These are phyloP conservation scores for Cairneyella variabilis DNA, from an alignment of 495 filamentous ascomycete species.

Conservation along the genomic window DNA sequence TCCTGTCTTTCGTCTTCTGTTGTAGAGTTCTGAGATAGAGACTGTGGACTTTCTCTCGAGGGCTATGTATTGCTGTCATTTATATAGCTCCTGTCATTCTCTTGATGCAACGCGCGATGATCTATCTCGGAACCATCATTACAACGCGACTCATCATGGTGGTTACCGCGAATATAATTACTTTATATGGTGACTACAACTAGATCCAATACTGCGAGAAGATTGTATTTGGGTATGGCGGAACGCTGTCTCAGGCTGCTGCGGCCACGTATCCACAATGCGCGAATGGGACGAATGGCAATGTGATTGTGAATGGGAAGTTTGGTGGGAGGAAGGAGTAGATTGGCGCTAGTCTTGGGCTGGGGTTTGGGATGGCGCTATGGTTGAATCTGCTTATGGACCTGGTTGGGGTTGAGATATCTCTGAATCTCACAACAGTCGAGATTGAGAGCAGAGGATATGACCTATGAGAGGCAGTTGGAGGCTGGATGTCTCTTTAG, in stretches of 20 bases:
- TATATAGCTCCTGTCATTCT: no score
- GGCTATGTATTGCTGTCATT: no score
- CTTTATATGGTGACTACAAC: slow-evolving; percentile 31
- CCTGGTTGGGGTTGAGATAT: slow-evolving; percentile 44
- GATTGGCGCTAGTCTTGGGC: slow-evolving; percentile 33
- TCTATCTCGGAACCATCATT: slow-evolving; percentile 43
- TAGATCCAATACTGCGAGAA: slow-evolving; percentile 37
- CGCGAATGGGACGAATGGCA: slow-evolving; percentile 23
- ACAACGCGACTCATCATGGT: slow-evolving; percentile 41
- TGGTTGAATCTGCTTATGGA: slow-evolving; percentile 45
- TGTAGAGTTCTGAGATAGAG: no score
- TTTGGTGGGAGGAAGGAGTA: slow-evolving; percentile 26
- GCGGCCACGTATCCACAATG: slow-evolving; percentile 38
- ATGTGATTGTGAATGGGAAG: slow-evolving; percentile 31
- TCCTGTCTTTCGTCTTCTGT: no score
- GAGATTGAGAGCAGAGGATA: slow-evolving; percentile 44
- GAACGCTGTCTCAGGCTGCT: slow-evolving; percentile 15
- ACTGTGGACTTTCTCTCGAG: no score
- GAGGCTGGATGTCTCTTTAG: slow-evolving; percentile 47
- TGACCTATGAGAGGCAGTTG: slow-evolving; percentile 48
- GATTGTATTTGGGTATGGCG: slow-evolving; percentile 26
- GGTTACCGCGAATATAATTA: slow-evolving; percentile 32
- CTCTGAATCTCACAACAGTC: slow-evolving; percentile 45
- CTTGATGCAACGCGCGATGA: slow-evolving; percentile 52
- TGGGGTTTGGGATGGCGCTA: slow-evolving; percentile 39